Conservation (phyloP, 192 early-diverging fungal genomes). For the Coemansia pectinata region DNA sequence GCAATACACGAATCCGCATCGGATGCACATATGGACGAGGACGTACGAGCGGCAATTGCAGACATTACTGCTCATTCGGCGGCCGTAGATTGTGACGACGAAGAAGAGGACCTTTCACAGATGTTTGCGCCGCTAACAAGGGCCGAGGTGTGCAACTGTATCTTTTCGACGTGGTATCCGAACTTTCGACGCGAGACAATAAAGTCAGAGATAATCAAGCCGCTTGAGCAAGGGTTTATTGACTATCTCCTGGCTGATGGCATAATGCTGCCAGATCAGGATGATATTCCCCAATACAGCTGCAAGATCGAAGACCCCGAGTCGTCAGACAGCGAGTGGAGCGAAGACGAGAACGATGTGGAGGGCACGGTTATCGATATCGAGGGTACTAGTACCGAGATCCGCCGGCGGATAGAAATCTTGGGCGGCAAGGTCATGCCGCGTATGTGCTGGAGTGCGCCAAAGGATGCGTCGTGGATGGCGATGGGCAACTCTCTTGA, state of each 20-base stretch:
- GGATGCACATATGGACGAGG: not conserved
- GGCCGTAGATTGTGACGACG: not conserved
- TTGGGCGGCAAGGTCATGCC: slow-evolving; percentile 87
- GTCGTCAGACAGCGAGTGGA: slow-evolving; percentile 24
- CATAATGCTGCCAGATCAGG: slow-evolving; percentile 75
- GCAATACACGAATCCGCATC: not conserved
- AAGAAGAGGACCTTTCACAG: slow-evolving; percentile 7
- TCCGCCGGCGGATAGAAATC: slow-evolving; percentile 65
- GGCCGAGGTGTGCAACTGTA: slow-evolving; percentile 68
- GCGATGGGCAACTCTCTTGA: slow-evolving; percentile 73
- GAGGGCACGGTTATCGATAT: slow-evolving; percentile 21
- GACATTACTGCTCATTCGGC: not conserved
- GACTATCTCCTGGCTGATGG: slow-evolving; percentile 85
- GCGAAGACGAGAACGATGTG: slow-evolving; percentile 48
- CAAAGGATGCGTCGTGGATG: slow-evolving; percentile 94
- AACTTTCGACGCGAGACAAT: slow-evolving; percentile 66
- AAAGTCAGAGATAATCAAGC: slow-evolving; percentile 68
- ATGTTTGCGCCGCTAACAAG: slow-evolving; percentile 61
- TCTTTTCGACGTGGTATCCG: slow-evolving; percentile 80
- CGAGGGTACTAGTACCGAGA: slow-evolving; percentile 29
- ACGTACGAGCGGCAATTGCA: not conserved
- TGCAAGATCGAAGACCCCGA: slow-evolving; percentile 31
- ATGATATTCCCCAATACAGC: slow-evolving; percentile 33
- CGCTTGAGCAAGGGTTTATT: slow-evolving; percentile 76
- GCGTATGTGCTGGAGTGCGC: slow-evolving; percentile 95